Base-by-base conservation (phyloP, 106 monocot genomes). In the Dioscorea dumetorum region DNA sequence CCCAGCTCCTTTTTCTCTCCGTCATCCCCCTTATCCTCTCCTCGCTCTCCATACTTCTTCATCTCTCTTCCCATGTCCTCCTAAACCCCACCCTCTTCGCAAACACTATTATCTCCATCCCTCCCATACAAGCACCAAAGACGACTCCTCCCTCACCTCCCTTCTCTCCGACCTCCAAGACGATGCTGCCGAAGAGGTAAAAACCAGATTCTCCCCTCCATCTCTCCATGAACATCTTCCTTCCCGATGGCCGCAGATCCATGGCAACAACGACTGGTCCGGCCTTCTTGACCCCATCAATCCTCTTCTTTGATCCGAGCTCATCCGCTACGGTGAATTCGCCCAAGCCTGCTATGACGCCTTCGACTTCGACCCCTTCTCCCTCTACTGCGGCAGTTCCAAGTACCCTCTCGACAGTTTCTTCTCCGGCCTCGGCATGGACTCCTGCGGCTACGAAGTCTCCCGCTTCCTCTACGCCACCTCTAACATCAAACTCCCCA, bases 321-420 rank as follows among this genome's bases (percentile, higher is more conserved):
- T 94, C 16, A 88, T 90, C 72, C 82, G 90, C 16, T 94, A 94
- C 68, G 94, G 87, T 10, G 87, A 94, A 71, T 73, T 90, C 63
- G 77, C 90, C 10, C 94, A 91, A 70, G 87, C 90, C n/a, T 85
- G 85, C 79, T 94, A 94, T 72, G 94, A 94, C 72, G 90, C 85
- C 61, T 91, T 85, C 73, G 94, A 94, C 78, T 87, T 70, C 71
- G 85, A 90, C 49, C 79, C 71, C 16, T 90, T 72, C 79, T 90
- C 87, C 31, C 67, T 75, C 15, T 85, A 83, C 81, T 91, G 87
- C 70, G 94, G 94, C 61, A 76, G 82, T 58, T 83, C 82, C 76
- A 90, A 81, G 72, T 83, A 87, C 80, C 62, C 24, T 62, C 81
- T 76, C 62, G 73, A 77, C 50, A 33, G 73, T 28, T 77, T 94